phyloP scores from a whole-genome alignment of 495 filamentous ascomycete genomes.

The Aspergillus olivimuriae region DNA sequence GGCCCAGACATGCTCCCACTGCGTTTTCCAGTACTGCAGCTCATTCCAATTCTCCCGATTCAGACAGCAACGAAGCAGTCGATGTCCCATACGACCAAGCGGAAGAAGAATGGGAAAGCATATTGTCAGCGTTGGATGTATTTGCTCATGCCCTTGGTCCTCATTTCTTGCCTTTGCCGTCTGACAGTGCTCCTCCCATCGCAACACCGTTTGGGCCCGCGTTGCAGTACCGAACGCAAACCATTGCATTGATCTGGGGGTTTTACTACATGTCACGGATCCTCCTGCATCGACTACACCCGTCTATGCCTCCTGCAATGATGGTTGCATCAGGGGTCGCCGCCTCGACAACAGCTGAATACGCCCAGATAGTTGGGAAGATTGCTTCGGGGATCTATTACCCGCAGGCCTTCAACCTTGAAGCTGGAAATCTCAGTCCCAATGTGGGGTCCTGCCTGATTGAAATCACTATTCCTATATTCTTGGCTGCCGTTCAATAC shows the following conservation, averaged over 20 bases:
- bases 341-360: conserved; percentile 58
- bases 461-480: conserved; percentile 72
- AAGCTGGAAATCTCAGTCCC: conserved; percentile 60
- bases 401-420: conserved; percentile 53
- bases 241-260: conserved; percentile 78
- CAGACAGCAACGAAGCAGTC: conserved; percentile 43
- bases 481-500: conserved; percentile 83
- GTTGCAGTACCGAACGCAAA: conserved; percentile 75
- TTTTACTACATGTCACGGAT: conserved; percentile 80
- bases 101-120: conserved; percentile 71
- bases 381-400: conserved; percentile 71
- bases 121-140: conserved; percentile 60
- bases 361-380: conserved; percentile 69
- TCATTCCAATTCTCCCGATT: conserved; percentile 12
- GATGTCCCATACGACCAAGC: conserved; percentile 61
- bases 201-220: conserved; percentile 77
- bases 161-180: conserved; percentile 70
- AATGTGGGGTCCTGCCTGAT: conserved; percentile 74
- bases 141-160: conserved; percentile 62
- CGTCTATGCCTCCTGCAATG: conserved; percentile 84
- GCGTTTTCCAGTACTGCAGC: conserved; percentile 29
- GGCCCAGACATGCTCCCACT: conserved; percentile 32
- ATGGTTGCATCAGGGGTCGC: conserved; percentile 75
- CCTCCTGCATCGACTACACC: conserved; percentile 69
- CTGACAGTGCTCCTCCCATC: conserved; percentile 59